phyloP scores from a whole-genome alignment of 164 flowering plant species.

The Amborella trichopoda region DNA sequence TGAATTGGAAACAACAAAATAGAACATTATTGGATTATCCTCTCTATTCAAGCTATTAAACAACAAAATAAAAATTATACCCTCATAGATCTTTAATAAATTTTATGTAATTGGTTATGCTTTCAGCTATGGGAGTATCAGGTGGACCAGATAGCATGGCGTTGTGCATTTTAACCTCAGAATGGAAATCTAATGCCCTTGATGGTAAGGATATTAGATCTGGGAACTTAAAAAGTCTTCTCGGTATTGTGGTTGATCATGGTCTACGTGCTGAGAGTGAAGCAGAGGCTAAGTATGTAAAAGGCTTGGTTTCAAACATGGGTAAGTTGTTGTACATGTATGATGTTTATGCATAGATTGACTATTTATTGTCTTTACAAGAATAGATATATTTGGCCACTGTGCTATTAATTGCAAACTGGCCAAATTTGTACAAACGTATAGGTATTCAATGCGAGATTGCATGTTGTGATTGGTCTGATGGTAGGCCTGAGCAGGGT shows the following conservation, averaged over 20 bases:
- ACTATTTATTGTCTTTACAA: background rate
- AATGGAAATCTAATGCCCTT: constrained; percentile 46
- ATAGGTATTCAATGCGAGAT: constrained; percentile 79
- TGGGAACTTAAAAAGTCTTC: constrained; percentile 52
- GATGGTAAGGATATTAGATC: constrained; percentile 10
- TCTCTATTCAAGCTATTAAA: no score
- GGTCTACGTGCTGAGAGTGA: constrained; percentile 74
- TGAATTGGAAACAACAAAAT: no score
- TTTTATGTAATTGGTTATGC: no score
- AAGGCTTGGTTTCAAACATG: constrained; percentile 41
- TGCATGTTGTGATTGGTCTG: constrained; percentile 51
- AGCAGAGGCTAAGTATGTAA: constrained; percentile 60
- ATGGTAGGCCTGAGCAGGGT: constrained; percentile 75
- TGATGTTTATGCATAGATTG: background rate
- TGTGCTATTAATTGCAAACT: constrained; percentile 1
- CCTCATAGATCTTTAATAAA: no score
- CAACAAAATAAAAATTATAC: no score
- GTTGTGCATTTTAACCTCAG: constrained; percentile 53
- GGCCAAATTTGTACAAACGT: constrained; percentile 9
- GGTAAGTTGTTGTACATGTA: constrained; percentile 27
- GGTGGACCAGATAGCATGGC: constrained; percentile 96
- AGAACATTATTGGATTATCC: no score
- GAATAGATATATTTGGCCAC: background rate
- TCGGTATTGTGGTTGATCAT: constrained; percentile 82
- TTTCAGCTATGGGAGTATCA: constrained; percentile 75